These are phyloP conservation scores for Pistacia vera DNA, from an alignment of 345 rosid genomes.

Conservation along the genomic window DNA sequence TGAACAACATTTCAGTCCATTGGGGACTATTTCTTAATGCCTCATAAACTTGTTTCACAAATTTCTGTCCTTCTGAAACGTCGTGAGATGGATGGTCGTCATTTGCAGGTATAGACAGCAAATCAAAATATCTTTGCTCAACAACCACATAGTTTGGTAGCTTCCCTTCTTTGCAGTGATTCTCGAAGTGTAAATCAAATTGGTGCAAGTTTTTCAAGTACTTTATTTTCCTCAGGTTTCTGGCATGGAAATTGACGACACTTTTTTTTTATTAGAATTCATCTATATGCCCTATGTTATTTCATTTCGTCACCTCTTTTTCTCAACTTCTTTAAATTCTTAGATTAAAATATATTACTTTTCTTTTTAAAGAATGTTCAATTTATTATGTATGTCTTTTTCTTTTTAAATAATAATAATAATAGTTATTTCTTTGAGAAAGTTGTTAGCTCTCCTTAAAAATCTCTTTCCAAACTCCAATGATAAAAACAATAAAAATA, in stretches of 20 bases:
- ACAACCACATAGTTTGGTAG: conserved; percentile 53
- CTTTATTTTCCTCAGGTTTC: conserved; percentile 47
- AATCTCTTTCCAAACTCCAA: too few species aligned
- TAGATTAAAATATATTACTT: too few species aligned
- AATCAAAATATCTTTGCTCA: conserved; percentile 48
- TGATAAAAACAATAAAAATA: not conserved
- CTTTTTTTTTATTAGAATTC: too few species aligned
- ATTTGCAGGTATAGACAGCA: conserved; percentile 40
- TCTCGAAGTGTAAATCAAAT: conserved; percentile 43
- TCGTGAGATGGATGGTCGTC: conserved; percentile 65
- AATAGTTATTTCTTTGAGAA: too few species aligned
- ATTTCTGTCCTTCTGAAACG: conserved; percentile 53
- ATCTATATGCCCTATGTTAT: too few species aligned
- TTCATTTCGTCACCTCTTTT: too few species aligned
- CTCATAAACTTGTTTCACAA: conserved; percentile 57
- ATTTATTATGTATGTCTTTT: too few species aligned
- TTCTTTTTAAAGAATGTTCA: too few species aligned
- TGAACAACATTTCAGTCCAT: conserved; percentile 52
- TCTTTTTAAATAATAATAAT: too few species aligned
- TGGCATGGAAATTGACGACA: not conserved
- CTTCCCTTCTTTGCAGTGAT: conserved; percentile 49
- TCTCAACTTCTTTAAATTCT: too few species aligned
- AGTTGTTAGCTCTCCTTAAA: too few species aligned
- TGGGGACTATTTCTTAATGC: conserved; percentile 55
- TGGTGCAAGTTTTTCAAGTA: conserved; percentile 46